These are phyloP conservation scores for Solanum chiquidenum DNA, from an alignment of 257 asterid species.

Conservation along the genomic window DNA sequence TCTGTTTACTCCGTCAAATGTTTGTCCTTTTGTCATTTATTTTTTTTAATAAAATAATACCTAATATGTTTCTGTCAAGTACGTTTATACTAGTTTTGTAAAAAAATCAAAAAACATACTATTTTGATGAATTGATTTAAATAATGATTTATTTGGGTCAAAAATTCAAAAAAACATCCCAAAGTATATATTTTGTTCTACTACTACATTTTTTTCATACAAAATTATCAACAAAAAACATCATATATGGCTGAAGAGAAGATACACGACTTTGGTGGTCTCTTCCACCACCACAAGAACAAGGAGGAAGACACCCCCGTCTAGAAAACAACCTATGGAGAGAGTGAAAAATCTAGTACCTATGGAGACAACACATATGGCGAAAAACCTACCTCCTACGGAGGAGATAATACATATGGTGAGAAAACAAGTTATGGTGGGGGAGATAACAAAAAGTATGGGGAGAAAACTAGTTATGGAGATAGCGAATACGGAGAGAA, in stretches of 20 bases:
- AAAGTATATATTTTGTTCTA: background rate
- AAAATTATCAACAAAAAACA: background rate
- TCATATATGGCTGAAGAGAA: slow-evolving; percentile 34
- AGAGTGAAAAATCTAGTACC: background rate
- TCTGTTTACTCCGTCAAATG: too few species aligned
- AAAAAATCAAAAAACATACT: too few species aligned
- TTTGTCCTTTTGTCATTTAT: too few species aligned
- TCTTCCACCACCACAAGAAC: slow-evolving; percentile 42
- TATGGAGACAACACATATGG: background rate
- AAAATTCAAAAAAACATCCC: background rate
- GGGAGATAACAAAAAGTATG: background rate
- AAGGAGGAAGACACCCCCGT: slow-evolving; percentile 11
- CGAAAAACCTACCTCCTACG: background rate
- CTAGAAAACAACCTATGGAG: background rate
- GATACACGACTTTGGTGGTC: slow-evolving; percentile 30
- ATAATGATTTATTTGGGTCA: too few species aligned
- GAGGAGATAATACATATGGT: background rate
- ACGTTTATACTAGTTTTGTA: too few species aligned
- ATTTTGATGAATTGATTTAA: too few species aligned
- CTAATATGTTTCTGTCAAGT: too few species aligned
- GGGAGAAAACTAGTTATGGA: background rate
- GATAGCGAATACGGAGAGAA: too few species aligned
- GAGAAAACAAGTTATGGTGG: background rate
- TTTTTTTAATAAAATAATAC: too few species aligned
- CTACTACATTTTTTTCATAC: background rate